Evolutionary conservation across 768 basidiomycete genomes (phyloP).

Genomic region (Pisolithus albus): DNA sequence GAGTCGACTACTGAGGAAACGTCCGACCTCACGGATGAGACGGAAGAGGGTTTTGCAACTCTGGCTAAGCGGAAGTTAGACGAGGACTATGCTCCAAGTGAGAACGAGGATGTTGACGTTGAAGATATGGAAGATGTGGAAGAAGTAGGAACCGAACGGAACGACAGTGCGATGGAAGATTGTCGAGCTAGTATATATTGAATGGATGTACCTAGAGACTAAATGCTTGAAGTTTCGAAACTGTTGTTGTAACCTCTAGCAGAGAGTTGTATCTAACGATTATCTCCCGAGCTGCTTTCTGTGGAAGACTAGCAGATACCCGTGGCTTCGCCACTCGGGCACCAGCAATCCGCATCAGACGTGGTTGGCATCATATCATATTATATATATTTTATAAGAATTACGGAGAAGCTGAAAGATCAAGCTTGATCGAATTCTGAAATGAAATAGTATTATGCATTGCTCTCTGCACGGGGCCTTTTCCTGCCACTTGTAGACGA

Average conservation of each 20-base stretch:
- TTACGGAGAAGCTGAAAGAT: no score
- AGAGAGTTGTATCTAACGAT: constrained; percentile 23
- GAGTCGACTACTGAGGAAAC: constrained; percentile 10
- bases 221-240: constrained; percentile 7
- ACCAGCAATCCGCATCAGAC: no score
- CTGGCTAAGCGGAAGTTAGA: constrained; percentile 31
- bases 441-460: no score
- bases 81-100: constrained; percentile 14
- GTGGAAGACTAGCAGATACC: background rate
- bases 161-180: constrained; percentile 14
- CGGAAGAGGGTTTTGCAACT: constrained; percentile 44
- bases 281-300: constrained; percentile 11
- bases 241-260: constrained; percentile 27
- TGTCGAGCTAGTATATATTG: background rate
- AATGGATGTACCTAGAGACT: background rate
- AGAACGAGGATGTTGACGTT: background rate
- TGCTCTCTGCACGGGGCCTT: no score
- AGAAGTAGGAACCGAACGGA: constrained; percentile 11
- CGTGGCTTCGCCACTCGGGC: no score
- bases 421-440: no score
- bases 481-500: no score
- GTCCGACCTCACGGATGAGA: constrained; percentile 35
- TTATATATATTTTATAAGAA: no score
- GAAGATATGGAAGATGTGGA: constrained; percentile 6
- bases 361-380: no score